Evolutionary conservation across 2,329 filamentous ascomycete species (phyloP).

Genomic region (Fusarium palustre): DNA sequence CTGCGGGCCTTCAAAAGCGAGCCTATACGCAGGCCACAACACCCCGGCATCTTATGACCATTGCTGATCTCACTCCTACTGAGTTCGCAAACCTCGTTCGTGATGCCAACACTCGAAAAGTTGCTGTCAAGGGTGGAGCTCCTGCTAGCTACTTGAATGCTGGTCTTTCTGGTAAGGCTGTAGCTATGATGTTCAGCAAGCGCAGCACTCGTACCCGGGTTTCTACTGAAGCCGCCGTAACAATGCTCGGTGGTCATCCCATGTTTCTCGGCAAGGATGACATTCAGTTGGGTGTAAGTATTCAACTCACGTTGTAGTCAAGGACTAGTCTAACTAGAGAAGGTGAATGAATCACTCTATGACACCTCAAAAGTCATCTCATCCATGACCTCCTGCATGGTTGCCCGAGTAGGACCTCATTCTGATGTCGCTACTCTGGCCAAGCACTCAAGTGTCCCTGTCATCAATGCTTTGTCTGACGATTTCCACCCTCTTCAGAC

Average conservation of each 20-base stretch:
- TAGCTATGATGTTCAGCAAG: conserved; percentile 98
- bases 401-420: conserved; percentile 82
- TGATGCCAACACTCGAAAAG: conserved; percentile 83
- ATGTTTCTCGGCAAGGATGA: conserved; percentile 98
- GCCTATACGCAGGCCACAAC: conserved; percentile 56
- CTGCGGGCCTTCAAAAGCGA: conserved; percentile 55
- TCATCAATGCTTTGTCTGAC: conserved; percentile 89
- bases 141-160: conserved; percentile 67
- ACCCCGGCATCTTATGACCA: conserved; percentile 91
- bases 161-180: conserved; percentile 78
- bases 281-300: conserved; percentile 86
- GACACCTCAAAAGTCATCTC: conserved; percentile 94
- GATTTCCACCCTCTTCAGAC: conserved; percentile 94
- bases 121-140: conserved; percentile 75
- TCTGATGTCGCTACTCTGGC: conserved; percentile 79
- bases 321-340: conserved; percentile 1
- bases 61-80: conserved; percentile 81
- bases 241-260: conserved; percentile 88
- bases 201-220: conserved; percentile 92
- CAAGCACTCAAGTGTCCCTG: conserved; percentile 78
- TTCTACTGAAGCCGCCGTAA: conserved; percentile 90
- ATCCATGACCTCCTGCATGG: conserved; percentile 89
- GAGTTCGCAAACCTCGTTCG: conserved; percentile 86
- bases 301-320: neutral
- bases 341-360: conserved; percentile 94